These are phyloP conservation scores for Tuber microsphaerosporum DNA, from an alignment of 495 filamentous ascomycete genomes.

Conservation along the genomic window DNA sequence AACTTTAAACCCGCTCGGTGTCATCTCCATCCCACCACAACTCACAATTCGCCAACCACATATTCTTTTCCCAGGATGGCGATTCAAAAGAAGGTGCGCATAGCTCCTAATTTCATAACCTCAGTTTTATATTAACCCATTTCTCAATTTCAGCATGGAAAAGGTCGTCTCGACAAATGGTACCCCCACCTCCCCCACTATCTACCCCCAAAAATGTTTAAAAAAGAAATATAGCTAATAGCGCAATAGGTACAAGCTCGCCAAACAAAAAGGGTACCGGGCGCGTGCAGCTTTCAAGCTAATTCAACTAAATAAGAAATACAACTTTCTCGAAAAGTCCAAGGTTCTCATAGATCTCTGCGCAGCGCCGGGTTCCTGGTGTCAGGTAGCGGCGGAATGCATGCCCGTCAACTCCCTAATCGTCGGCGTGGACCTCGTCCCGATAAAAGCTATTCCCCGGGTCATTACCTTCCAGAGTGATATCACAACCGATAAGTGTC, in stretches of 20 bases:
- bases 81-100: conserved; percentile 82
- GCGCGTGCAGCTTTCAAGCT: conserved; percentile 97
- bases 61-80: conserved; percentile 55
- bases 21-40: conserved; percentile 16
- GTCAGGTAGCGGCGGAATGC: conserved; percentile 91
- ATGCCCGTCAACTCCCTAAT: conserved; percentile 90
- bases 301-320: conserved; percentile 97
- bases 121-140: conserved; percentile 17
- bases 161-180: conserved; percentile 99
- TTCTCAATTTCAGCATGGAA: conserved; percentile 60
- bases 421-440: conserved; percentile 86
- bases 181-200: conserved; percentile 37
- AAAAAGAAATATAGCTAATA: conserved; percentile 11
- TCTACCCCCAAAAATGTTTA: not conserved
- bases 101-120: not conserved
- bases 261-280: conserved; percentile 97
- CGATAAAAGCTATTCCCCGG: conserved; percentile 91
- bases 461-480: conserved; percentile 94
- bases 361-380: conserved; percentile 97
- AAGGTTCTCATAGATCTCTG: conserved; percentile 95
- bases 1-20: not conserved
- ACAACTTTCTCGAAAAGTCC: conserved; percentile 92
- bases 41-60: conserved; percentile 1
- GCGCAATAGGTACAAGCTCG: conserved; percentile 59
- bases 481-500: conserved; percentile 95